Evolutionary conservation across 495 filamentous ascomycete genomes (phyloP).

Genomic region (Cercophora newfieldiana): DNA sequence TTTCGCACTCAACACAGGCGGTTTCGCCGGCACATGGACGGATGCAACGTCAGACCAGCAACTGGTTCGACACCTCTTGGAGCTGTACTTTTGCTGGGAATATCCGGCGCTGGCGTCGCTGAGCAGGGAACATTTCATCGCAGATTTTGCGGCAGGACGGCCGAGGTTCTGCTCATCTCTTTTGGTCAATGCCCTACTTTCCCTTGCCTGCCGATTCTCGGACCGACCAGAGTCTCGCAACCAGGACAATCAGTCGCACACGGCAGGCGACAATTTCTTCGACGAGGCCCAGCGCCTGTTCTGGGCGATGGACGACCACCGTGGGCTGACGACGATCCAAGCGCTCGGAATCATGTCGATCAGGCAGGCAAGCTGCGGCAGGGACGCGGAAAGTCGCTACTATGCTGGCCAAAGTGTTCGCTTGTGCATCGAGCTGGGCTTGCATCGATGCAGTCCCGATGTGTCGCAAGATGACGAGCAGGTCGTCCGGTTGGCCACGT

Average conservation of each 20-base stretch:
- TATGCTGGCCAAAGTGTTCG: constrained; percentile 66
- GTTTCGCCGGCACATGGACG: constrained; percentile 52
- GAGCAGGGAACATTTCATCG: constrained; percentile 68
- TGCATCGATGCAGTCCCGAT: constrained; percentile 50
- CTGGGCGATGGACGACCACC: constrained; percentile 54
- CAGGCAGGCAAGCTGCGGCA: constrained; percentile 60
- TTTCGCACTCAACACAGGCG: not conserved
- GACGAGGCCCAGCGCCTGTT: constrained; percentile 62
- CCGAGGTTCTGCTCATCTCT: constrained; percentile 68
- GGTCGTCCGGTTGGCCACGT: constrained; percentile 64
- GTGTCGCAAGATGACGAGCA: constrained; percentile 51
- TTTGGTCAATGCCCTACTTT: constrained; percentile 72
- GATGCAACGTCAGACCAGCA: constrained; percentile 54
- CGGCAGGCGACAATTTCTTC: constrained; percentile 73
- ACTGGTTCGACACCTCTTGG: constrained; percentile 63
- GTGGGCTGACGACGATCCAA: constrained; percentile 72
- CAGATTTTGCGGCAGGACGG: constrained; percentile 57
- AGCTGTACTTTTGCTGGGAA: constrained; percentile 79
- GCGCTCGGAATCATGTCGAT: constrained; percentile 74
- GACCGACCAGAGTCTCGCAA: constrained; percentile 59
- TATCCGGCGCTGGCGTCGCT: constrained; percentile 73
- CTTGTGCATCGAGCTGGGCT: constrained; percentile 66
- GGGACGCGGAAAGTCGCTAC: constrained; percentile 63
- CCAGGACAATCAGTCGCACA: constrained; percentile 58
- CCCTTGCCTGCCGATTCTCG: constrained; percentile 71